These are phyloP conservation scores for Fusarium domesticum DNA, from an alignment of 2,329 filamentous ascomycete species.

Conservation along the genomic window DNA sequence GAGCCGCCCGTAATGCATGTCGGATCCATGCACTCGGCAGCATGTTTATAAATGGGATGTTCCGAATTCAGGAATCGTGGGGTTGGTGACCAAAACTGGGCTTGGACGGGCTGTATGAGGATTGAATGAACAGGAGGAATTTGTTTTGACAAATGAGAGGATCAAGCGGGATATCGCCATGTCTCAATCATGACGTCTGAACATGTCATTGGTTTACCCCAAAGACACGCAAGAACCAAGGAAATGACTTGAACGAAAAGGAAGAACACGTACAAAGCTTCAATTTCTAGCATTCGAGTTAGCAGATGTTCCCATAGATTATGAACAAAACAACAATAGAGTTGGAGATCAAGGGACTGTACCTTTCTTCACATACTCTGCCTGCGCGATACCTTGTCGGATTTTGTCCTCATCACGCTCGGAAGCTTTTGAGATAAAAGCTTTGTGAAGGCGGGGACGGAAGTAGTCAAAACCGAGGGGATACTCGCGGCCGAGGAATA, in stretches of 20 bases:
- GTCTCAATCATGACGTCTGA: neutral
- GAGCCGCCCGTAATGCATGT: too few species aligned
- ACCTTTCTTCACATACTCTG: constrained; percentile 92
- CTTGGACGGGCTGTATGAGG: neutral
- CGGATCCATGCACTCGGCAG: neutral
- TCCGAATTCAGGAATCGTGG: neutral
- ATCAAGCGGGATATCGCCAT: neutral
- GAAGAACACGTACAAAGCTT: constrained; percentile 70
- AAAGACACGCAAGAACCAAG: neutral
- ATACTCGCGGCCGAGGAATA: constrained; percentile 82
- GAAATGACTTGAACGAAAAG: neutral
- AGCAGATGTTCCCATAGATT: constrained; percentile 3
- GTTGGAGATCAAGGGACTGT: constrained; percentile 6
- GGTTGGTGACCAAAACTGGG: neutral
- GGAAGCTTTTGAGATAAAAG: constrained; percentile 73
- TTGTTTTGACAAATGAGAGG: neutral
- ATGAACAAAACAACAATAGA: neutral
- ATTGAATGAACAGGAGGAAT: neutral
- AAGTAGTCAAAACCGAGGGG: constrained; percentile 82
- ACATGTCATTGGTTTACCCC: too few species aligned
- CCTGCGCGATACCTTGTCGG: constrained; percentile 67
- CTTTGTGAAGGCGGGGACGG: constrained; percentile 73
- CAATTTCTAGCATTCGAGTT: constrained; percentile 63
- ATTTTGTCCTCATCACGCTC: constrained; percentile 74
- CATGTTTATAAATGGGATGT: neutral